A percentile compares a stretch with the other conserved stretches of the same genome.
Conservation (phyloP, 768 basidiomycete genomes). For the Tylopilus sp. region DNA sequence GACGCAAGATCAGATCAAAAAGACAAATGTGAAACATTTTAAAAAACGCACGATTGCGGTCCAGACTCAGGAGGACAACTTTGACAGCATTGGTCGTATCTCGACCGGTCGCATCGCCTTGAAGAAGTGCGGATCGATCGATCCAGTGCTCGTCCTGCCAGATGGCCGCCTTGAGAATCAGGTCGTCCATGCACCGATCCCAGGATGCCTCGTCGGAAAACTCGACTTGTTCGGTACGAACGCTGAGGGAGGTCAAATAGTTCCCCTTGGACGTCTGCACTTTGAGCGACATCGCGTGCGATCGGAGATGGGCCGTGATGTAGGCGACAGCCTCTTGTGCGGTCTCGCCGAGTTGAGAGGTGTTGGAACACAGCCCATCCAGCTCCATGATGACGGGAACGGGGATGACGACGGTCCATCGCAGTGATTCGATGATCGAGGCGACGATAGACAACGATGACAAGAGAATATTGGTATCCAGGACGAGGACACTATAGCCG, state of each 20-base stretch:
- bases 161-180: conserved; percentile 86
- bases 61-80: conserved; percentile 86
- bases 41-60: conserved; percentile 79
- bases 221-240: conserved; percentile 83
- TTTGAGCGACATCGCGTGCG: conserved; percentile 77
- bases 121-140: conserved; percentile 75
- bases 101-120: conserved; percentile 29
- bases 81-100: conserved; percentile 57
- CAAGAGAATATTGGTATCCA: conserved; percentile 94
- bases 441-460: conserved; percentile 73
- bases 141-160: conserved; percentile 95
- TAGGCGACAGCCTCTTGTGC: conserved; percentile 73
- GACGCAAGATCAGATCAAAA: conserved; percentile 7
- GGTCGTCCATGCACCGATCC: conserved; percentile 89
- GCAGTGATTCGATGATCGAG: conserved; percentile 71
- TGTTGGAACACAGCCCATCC: conserved; percentile 77
- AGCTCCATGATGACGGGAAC: conserved; percentile 96
- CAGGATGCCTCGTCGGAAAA: conserved; percentile 48
- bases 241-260: conserved; percentile 77
- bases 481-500: conserved; percentile 86
- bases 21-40: conserved; percentile 7
- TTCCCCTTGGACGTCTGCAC: conserved; percentile 95
- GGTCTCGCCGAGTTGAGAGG: conserved; percentile 64
- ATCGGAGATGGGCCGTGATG: conserved; percentile 70
- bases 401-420: conserved; percentile 89